Conservation (phyloP, 192 early-diverging fungal genomes). For the Podila horticola region DNA sequence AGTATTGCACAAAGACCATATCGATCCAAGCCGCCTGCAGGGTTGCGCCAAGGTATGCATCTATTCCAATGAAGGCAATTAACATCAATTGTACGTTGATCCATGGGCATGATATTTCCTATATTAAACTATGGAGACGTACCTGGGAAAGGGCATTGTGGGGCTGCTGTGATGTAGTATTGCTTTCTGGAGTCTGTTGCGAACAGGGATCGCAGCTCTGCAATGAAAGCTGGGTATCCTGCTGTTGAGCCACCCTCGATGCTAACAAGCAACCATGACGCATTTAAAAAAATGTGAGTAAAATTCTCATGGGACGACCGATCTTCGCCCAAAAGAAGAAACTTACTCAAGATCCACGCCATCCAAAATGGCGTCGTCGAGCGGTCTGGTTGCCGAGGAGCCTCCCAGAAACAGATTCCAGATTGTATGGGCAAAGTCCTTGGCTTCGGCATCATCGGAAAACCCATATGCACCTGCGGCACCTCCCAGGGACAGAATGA, state of each 20-base stretch:
- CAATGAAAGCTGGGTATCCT: conserved; percentile 70
- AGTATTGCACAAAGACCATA: conserved; percentile 83
- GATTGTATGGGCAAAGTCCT: conserved; percentile 72
- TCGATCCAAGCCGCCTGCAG: conserved; percentile 71
- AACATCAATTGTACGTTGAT: not conserved
- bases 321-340: not conserved
- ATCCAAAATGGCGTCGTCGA: conserved; percentile 75
- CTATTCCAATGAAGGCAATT: not conserved
- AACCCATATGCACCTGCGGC: conserved; percentile 74
- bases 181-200: conserved; percentile 53
- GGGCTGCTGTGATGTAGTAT: conserved; percentile 74
- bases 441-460: conserved; percentile 61
- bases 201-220: conserved; percentile 62
- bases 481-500: conserved; percentile 80
- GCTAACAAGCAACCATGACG: conserved; percentile 48
- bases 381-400: conserved; percentile 66
- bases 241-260: conserved; percentile 72
- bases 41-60: conserved; percentile 69
- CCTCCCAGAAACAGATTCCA: conserved; percentile 85
- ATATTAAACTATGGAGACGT: not conserved
- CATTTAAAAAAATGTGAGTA: not conserved
- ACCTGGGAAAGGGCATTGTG: conserved; percentile 78
- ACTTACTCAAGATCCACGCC: conserved; percentile 69
- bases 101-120: not conserved
- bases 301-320: not conserved